Evolutionary conservation across 2,329 filamentous ascomycete genomes (phyloP).

Genomic region (Pseudogymnoascus sp.): DNA sequence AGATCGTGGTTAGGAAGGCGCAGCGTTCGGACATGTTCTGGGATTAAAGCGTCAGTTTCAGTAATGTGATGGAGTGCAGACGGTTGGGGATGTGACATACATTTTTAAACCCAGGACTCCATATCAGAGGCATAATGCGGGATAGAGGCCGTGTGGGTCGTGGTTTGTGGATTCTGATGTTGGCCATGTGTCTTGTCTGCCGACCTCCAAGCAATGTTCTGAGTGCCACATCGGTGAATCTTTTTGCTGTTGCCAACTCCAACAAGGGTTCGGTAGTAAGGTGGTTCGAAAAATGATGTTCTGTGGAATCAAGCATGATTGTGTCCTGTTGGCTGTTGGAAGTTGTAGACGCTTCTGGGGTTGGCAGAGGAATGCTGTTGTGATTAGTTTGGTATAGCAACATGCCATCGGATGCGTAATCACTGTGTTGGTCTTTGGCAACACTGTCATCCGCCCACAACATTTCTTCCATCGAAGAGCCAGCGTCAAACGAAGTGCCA

Average conservation of each 20-base stretch:
- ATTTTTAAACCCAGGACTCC: conserved; percentile 24
- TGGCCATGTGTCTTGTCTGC: neutral
- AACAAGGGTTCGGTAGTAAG: neutral
- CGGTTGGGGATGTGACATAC: conserved; percentile 13
- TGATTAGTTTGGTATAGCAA: conserved; percentile 17
- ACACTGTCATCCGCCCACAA: neutral
- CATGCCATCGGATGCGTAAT: conserved; percentile 14
- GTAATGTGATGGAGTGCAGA: neutral
- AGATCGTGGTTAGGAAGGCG: conserved; percentile 18
- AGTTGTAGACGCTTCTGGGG: neutral
- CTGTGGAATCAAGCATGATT: conserved; percentile 5
- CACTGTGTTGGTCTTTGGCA: neutral
- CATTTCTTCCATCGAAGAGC: neutral
- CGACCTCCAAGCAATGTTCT: conserved; percentile 15
- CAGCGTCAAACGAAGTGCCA: neutral
- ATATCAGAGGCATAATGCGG: conserved; percentile 20
- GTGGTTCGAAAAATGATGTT: neutral
- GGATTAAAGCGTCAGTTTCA: neutral
- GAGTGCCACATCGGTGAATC: conserved; percentile 14
- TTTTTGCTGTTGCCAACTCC: neutral
- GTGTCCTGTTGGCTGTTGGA: neutral
- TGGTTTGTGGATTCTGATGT: conserved; percentile 15
- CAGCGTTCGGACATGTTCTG: conserved; percentile 19
- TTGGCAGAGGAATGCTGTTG: conserved; percentile 9
- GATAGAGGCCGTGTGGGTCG: conserved; percentile 15